Conservation (phyloP, 2,329 filamentous ascomycete genomes). For the Fusarium euwallaceae region DNA sequence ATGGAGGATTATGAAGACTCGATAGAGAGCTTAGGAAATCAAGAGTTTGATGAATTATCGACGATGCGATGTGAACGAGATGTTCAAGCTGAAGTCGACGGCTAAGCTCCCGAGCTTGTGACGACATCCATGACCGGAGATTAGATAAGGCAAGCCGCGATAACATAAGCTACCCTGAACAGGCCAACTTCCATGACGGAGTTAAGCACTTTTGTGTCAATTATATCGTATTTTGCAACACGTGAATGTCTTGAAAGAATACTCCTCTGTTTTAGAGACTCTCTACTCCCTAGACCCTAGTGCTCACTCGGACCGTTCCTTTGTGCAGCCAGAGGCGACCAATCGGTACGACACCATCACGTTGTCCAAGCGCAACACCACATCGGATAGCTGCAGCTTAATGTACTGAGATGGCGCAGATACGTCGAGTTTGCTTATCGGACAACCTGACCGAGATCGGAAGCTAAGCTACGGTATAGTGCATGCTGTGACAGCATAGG, state of each 20-base stretch:
- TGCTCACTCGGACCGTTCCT: not conserved
- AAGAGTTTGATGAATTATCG: constrained; percentile 20
- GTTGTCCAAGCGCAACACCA: not conserved
- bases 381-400: not conserved
- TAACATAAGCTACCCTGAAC: constrained; percentile 25
- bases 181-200: not conserved
- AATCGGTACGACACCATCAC: constrained; percentile 5
- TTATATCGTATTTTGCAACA: not conserved
- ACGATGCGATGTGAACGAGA: constrained; percentile 32
- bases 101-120: constrained; percentile 37
- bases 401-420: not conserved
- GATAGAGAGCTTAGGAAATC: not conserved
- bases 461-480: not conserved
- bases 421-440: not conserved
- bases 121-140: constrained; percentile 43
- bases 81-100: constrained; percentile 23
- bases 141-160: constrained; percentile 35
- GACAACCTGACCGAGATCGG: not conserved
- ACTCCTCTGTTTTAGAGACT: not conserved
- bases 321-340: not conserved
- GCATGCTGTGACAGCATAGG: not conserved
- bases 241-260: not conserved
- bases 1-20: not conserved
- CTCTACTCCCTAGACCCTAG: not conserved
- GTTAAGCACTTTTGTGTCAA: constrained; percentile 4